Evolutionary conservation across 768 basidiomycete species (phyloP), one percentile per base, ranked within the genome.

Genomic region (Xanthoconium purpureum): DNA sequence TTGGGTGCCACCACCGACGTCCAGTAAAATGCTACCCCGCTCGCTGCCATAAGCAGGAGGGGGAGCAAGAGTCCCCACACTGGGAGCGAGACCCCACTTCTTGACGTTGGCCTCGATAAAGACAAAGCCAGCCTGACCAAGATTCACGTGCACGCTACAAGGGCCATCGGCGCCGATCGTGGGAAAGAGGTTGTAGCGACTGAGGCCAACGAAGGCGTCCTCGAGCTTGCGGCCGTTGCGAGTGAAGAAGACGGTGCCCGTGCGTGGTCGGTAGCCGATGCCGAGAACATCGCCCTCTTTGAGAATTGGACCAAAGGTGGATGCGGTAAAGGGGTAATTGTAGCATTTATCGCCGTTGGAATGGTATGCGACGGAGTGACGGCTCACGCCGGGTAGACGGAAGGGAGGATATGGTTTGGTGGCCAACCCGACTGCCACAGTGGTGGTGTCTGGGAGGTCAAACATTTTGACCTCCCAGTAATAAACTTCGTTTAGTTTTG

Each of bases 381-480:
- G 85, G 73, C 82, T 88, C 65, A 85, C 79, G 44, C 96, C 96
- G 18, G 94, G 90, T 50, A 99, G 78, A 45, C 95, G 84, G 80
- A 98, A 98, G 11, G 88, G 83, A 10, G 97, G 97, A 68, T 93
- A 98, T 10, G 97, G 97, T 72, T 97, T 98, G 3, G 97, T 99
- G 17, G 96, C 94, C 37, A 99, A 72, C 36, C 97, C 97, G 47
- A 98, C 84, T 35, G 93, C 85, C n/a, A 97, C 88, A 44, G 81
- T 90, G 10, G 95, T 98, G 3, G 82, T 77, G 58, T 83, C 78
- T 13, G 95, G 94, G 52, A 97, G 88, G 74, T 99, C 97, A 69
- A 94, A 98, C 90, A 98, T 91, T 77, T 99, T 99, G 59, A 94
- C 90, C 71, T 99, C 97, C 91, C 92, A 99, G 71, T 99, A 99